Evolutionary conservation across 345 rosid species (phyloP).

Genomic region (Lepidium didymum): DNA sequence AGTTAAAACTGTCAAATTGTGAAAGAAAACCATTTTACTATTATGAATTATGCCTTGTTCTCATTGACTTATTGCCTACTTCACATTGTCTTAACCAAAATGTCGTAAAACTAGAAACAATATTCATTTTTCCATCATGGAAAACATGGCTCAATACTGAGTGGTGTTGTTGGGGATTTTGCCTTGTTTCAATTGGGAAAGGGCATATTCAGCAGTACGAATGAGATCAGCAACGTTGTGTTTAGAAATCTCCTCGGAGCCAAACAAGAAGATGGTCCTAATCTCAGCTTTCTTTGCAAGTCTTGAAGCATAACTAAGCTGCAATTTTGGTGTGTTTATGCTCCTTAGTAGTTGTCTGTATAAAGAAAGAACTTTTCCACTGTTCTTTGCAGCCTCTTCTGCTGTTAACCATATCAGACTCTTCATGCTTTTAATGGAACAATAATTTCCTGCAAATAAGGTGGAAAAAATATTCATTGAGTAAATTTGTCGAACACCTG

Average conservation of each 20-base stretch:
- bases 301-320: constrained; percentile 50
- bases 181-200: constrained; percentile 44
- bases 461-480: background rate
- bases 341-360: constrained; percentile 50
- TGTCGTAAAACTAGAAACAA: background rate
- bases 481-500: constrained; percentile 19
- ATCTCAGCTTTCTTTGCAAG: constrained; percentile 56
- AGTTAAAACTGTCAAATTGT: background rate
- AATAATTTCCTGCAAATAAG: constrained; percentile 3
- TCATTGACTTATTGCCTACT: too few relatives aligned
- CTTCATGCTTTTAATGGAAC: background rate
- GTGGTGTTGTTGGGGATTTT: constrained; percentile 38
- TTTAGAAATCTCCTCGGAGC: constrained; percentile 42
- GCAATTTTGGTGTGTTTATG: constrained; percentile 46
- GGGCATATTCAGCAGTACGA: constrained; percentile 45
- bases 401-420: constrained; percentile 51
- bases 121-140: background rate
- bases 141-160: constrained; percentile 12
- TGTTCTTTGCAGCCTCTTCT: constrained; percentile 45
- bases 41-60: background rate
- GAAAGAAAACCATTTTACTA: constrained; percentile 6
- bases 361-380: constrained; percentile 43
- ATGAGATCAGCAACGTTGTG: constrained; percentile 53
- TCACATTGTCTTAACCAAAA: background rate
- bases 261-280: constrained; percentile 45